Evolutionary conservation across 176 grass and related monocot species (phyloP), one percentile per base, ranked within the genome.

Genomic region (Oryza longistaminata): DNA sequence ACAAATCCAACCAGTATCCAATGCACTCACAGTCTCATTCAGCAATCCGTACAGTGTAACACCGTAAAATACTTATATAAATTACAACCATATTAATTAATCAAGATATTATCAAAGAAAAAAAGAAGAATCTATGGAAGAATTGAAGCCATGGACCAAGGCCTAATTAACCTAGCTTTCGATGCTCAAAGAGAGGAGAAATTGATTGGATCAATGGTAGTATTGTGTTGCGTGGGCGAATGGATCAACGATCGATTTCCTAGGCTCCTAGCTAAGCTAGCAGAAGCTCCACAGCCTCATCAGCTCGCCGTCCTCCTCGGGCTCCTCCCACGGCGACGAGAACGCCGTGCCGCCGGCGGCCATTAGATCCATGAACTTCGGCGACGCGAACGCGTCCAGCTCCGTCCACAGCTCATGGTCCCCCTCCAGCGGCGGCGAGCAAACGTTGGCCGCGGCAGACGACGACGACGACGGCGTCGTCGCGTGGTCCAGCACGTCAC

Each of bases 271-370:
- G 53, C 53, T 58, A 58, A 55, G 53, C 53, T 83, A 90, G 84
- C 80, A 90, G 84, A 90, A 90, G 80, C 80, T 90, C 88, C 88
- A 90, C n/a, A 90, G 49, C 84, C 88, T 83, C 69, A 90, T 90
- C 16, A 90, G 3, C 62, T 90, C 88, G 62, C 84, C 88, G 72
- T 90, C 88, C 74, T 90, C 88, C 80, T 90, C 88, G 69, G 88
- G 84, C 26, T 90, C 88, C 68, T 90, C 88, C 88, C 88, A 90
- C 48, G 80, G 3, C 49, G 75, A 79, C 16, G 64, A 79, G 39
- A 82, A 78, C 48, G 84, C 76, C 61, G 74, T 61, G 48, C 69
- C 60, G n/a, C 74, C 37, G 26, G n/a, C 62, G 15, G 49, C 61
- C 61, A 90, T 39, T 17, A 87, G 69, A 87, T 90, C 88, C 80